phyloP scores from a whole-genome alignment of 345 rosid species.

The Angophora floribunda region DNA sequence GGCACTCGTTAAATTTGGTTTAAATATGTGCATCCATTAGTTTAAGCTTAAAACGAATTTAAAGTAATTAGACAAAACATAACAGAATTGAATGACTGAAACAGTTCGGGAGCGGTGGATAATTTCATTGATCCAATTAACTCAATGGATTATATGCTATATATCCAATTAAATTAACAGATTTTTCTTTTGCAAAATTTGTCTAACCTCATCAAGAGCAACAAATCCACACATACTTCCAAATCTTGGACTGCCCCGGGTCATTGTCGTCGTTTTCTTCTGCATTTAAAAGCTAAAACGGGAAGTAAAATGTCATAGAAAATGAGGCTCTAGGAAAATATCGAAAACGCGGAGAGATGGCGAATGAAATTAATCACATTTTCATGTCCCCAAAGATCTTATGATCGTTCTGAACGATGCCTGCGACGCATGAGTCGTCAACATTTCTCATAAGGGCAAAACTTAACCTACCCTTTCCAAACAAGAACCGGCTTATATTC shows the following conservation, averaged over 20 bases:
- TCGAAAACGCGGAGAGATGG: not conserved
- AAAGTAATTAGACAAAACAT: not conserved
- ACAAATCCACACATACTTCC: not conserved
- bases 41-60: too few relatives aligned
- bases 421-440: not conserved
- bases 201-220: not conserved
- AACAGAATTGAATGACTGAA: not conserved
- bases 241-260: not conserved
- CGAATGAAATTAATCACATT: not conserved
- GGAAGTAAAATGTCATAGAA: not conserved
- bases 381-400: not conserved
- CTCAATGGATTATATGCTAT: too few relatives aligned
- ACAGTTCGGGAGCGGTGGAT: not conserved
- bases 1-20: too few relatives aligned
- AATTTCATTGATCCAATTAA: not conserved
- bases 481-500: not conserved
- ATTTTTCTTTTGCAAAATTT: not conserved
- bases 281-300: not conserved
- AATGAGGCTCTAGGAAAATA: not conserved
- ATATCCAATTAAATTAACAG: too few relatives aligned
- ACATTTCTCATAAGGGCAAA: not conserved
- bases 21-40: not conserved
- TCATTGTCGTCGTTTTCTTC: not conserved
- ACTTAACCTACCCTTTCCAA: not conserved
- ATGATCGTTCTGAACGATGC: not conserved